A percentile compares a stretch with the other conserved stretches of the same genome.
Evolutionary conservation across 176 grass and related monocot genomes (phyloP).

Genomic region (Stipa capillata): DNA sequence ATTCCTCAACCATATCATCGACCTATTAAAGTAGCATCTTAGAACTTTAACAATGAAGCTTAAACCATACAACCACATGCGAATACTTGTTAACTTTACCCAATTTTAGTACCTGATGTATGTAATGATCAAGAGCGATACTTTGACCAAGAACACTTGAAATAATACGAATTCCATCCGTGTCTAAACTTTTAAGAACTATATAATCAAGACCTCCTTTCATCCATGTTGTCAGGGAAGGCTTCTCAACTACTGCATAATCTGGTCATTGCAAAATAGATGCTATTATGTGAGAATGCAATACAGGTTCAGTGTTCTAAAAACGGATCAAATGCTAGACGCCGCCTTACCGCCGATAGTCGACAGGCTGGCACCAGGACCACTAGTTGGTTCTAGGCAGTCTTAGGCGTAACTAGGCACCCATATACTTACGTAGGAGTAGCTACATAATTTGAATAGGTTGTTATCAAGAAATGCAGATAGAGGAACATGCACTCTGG

Average conservation of each 20-base stretch:
- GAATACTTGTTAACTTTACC: not conserved
- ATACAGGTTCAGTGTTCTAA: not conserved
- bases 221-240: slow-evolving; percentile 71
- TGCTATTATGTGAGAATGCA: not conserved
- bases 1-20: slow-evolving; percentile 97
- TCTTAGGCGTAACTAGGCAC: too few species aligned
- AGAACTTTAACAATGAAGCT: not conserved
- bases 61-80: not conserved
- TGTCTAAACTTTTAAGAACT: slow-evolving; percentile 82
- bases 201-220: slow-evolving; percentile 89
- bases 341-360: not conserved
- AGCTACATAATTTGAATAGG: not conserved
- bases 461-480: not conserved
- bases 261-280: slow-evolving; percentile 41
- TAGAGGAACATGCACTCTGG: not conserved
- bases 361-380: too few species aligned
- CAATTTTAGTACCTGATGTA: slow-evolving; percentile 52
- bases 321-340: not conserved
- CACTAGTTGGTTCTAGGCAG: not conserved
- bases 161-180: slow-evolving; percentile 79
- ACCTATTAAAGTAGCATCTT: slow-evolving; percentile 41
- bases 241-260: slow-evolving; percentile 89
- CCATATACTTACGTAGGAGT: not conserved
- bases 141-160: slow-evolving; percentile 90
- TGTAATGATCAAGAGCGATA: slow-evolving; percentile 93